phyloP scores from a whole-genome alignment of 1,284 basidiomycete genomes.

The Ganoderma lingzhi region DNA sequence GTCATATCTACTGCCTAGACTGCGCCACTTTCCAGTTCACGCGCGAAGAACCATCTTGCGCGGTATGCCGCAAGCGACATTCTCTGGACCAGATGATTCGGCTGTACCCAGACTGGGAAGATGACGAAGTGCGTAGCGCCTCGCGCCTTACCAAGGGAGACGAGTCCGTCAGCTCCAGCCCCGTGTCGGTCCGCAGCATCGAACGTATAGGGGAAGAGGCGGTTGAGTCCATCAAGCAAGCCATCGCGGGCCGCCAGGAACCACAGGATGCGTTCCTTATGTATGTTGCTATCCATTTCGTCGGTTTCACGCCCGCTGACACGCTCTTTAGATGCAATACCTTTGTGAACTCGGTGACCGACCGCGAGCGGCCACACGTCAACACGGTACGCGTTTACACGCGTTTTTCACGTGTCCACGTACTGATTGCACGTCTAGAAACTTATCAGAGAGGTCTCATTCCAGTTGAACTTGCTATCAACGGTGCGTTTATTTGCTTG shows the following conservation, averaged over 20 bases:
- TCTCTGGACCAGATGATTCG: slow-evolving; percentile 34
- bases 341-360: slow-evolving; percentile 29
- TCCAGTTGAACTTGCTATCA: slow-evolving; percentile 27
- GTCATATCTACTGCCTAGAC: slow-evolving; percentile 41
- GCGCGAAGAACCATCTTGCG: slow-evolving; percentile 31
- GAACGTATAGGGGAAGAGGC: slow-evolving; percentile 25
- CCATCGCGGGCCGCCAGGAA: slow-evolving; percentile 22
- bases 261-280: slow-evolving; percentile 23
- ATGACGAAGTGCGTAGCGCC: slow-evolving; percentile 2
- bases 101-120: slow-evolving; percentile 34
- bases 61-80: slow-evolving; percentile 36
- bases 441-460: slow-evolving; percentile 23
- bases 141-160: background rate
- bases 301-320: background rate
- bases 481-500: slow-evolving; percentile 12
- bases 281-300: slow-evolving; percentile 3
- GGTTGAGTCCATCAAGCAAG: slow-evolving; percentile 17
- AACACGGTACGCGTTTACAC: slow-evolving; percentile 21
- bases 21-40: slow-evolving; percentile 40
- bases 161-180: slow-evolving; percentile 19
- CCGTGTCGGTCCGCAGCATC: slow-evolving; percentile 23
- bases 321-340: slow-evolving; percentile 26
- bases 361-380: slow-evolving; percentile 24
- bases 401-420: background rate
- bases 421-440: slow-evolving; percentile 7